Conservation (phyloP, 768 basidiomycete genomes). For the Tylopilus plumbeoviolaceoides region DNA sequence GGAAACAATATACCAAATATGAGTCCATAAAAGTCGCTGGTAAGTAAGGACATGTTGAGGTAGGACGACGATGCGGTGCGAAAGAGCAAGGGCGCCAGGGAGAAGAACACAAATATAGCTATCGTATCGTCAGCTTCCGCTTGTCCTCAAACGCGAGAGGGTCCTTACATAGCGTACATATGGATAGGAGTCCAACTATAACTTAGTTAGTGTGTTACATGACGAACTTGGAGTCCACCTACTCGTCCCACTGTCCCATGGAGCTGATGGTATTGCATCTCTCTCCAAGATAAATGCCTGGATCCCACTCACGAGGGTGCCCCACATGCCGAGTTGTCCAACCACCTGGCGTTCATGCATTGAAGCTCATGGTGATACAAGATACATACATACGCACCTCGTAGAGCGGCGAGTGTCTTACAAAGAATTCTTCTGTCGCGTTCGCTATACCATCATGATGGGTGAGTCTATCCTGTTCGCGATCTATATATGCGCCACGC, state of each 20-base stretch:
- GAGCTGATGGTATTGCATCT: slow-evolving; percentile 51
- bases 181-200: slow-evolving; percentile 45
- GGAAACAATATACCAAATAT: slow-evolving; percentile 48
- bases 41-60: slow-evolving; percentile 80
- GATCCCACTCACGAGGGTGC: slow-evolving; percentile 67
- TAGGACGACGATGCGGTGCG: slow-evolving; percentile 82
- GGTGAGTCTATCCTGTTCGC: neutral
- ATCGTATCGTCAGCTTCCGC: neutral
- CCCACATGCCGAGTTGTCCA: slow-evolving; percentile 84
- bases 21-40: slow-evolving; percentile 85
- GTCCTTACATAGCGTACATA: slow-evolving; percentile 39
- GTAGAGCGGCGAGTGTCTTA: slow-evolving; percentile 73
- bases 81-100: slow-evolving; percentile 76
- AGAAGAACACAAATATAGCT: slow-evolving; percentile 81
- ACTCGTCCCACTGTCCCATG: slow-evolving; percentile 73
- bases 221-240: slow-evolving; percentile 17
- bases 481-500: slow-evolving; percentile 25
- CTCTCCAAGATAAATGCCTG: slow-evolving; percentile 76
- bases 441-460: slow-evolving; percentile 59
- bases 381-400: slow-evolving; percentile 40
- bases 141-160: neutral
- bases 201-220: slow-evolving; percentile 34
- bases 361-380: neutral
- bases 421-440: slow-evolving; percentile 85
- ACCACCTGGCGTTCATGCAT: slow-evolving; percentile 47